phyloP scores from a whole-genome alignment of 225 moss, liverwort and hornwort species.

The Climacium dendroides region DNA sequence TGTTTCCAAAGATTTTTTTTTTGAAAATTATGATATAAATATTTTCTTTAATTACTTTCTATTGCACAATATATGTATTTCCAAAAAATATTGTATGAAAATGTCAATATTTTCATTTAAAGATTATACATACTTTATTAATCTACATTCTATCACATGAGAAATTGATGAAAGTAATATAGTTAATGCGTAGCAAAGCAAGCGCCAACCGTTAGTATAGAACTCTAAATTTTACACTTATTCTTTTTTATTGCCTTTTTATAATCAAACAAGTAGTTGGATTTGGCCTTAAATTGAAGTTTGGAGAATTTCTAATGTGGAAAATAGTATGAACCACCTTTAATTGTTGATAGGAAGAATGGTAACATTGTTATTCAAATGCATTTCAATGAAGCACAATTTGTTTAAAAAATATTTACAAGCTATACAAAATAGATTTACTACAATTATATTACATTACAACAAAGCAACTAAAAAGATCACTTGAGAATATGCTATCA shows the following conservation, averaged over 20 bases:
- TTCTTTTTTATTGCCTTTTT: not conserved
- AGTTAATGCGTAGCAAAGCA: too few relatives aligned
- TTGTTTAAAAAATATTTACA: not conserved
- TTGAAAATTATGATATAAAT: too few relatives aligned
- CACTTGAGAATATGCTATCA: not conserved
- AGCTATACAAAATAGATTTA: not conserved
- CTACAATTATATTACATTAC: fast-evolving
- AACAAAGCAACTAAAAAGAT: fast-evolving
- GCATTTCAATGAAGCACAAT: not conserved
- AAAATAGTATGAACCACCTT: not conserved
- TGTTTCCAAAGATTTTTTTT: too few relatives aligned
- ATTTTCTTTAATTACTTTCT: too few relatives aligned
- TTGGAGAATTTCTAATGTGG: not conserved
- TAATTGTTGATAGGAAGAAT: not conserved
- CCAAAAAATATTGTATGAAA: too few relatives aligned
- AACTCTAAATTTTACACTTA: not conserved
- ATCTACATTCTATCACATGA: too few relatives aligned
- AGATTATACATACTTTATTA: too few relatives aligned
- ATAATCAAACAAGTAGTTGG: not conserved
- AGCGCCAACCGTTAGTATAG: too few relatives aligned
- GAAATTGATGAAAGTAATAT: too few relatives aligned
- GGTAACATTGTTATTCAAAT: not conserved
- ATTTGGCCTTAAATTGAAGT: not conserved
- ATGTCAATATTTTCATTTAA: too few relatives aligned
- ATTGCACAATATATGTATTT: too few relatives aligned